These are phyloP conservation scores for Yarrowia sp. DNA, from an alignment of 805 yeast genomes.

Conservation along the genomic window DNA sequence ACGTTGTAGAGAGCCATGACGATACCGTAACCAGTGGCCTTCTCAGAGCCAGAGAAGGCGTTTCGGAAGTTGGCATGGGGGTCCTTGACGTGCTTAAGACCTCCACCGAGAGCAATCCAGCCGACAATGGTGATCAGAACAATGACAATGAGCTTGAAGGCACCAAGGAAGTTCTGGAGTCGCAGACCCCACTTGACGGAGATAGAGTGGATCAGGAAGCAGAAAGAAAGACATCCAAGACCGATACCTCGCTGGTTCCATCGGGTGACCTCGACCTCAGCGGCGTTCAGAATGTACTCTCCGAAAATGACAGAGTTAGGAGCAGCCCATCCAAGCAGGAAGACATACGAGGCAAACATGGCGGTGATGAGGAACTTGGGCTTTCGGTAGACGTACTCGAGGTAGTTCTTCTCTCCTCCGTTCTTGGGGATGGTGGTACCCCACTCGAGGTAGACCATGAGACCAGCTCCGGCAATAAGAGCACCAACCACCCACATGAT, in stretches of 20 bases:
- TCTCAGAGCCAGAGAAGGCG: constrained; percentile 60
- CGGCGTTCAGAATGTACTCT: constrained; percentile 76
- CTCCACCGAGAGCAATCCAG: constrained; percentile 83
- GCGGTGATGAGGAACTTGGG: constrained; percentile 74
- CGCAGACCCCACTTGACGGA: constrained; percentile 71
- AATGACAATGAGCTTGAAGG: constrained; percentile 75
- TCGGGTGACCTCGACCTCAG: constrained; percentile 67
- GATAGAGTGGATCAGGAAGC: constrained; percentile 67
- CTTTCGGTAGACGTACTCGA: constrained; percentile 71
- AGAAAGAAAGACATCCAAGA: constrained; percentile 72
- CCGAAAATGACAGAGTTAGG: constrained; percentile 84
- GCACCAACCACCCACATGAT: constrained; percentile 80
- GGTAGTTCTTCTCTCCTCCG: constrained; percentile 86
- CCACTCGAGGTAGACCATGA: constrained; percentile 78
- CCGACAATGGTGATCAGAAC: constrained; percentile 76
- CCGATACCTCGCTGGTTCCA: constrained; percentile 85
- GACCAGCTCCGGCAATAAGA: constrained; percentile 66
- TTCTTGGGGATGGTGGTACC: constrained; percentile 80
- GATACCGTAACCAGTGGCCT: constrained; percentile 54
- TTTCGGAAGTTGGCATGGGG: constrained; percentile 66
- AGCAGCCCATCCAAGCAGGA: constrained; percentile 84
- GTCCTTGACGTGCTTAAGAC: constrained; percentile 57
- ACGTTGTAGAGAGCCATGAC: constrained; percentile 75
- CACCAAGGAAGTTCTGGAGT: constrained; percentile 69
- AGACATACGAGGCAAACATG: constrained; percentile 71